Conservation (phyloP, 2,329 filamentous ascomycete species). For the Capronia epimyces region DNA sequence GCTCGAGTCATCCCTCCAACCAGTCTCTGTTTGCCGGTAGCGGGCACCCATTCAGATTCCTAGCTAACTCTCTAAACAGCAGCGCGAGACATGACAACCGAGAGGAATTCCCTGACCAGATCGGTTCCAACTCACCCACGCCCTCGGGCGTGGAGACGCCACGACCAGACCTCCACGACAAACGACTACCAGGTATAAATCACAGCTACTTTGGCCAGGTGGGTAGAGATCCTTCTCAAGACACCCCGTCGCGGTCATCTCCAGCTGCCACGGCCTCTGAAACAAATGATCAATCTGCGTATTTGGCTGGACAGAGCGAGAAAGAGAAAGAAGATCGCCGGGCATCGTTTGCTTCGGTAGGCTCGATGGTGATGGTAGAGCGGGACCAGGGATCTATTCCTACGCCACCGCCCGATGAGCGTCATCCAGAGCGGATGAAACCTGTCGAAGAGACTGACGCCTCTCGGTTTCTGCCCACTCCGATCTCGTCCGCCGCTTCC, state of each 20-base stretch:
- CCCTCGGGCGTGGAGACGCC: constrained; percentile 89
- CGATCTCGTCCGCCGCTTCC: constrained; percentile 41
- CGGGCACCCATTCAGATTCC: background rate
- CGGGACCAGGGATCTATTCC: constrained; percentile 34
- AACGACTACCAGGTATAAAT: constrained; percentile 90
- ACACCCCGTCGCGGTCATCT: constrained; percentile 38
- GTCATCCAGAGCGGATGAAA: constrained; percentile 28
- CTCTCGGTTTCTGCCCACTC: constrained; percentile 41
- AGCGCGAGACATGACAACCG: constrained; percentile 33
- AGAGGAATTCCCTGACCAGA: constrained; percentile 41
- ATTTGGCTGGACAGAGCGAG: constrained; percentile 8
- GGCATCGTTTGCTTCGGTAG: constrained; percentile 35
- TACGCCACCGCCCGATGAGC: constrained; percentile 29
- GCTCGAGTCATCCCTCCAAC: background rate
- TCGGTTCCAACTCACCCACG: constrained; percentile 71
- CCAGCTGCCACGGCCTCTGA: constrained; percentile 34
- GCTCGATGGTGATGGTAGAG: constrained; percentile 41
- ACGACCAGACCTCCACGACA: constrained; percentile 87
- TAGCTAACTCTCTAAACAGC: constrained; percentile 22
- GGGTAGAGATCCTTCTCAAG: constrained; percentile 74
- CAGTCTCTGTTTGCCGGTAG: constrained; percentile 8
- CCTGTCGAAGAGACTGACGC: constrained; percentile 32
- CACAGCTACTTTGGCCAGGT: constrained; percentile 98
- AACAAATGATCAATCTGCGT: constrained; percentile 12
- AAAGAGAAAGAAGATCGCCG: constrained; percentile 28